Evolutionary conservation across 345 rosid genomes (phyloP), one percentile per base, ranked within the genome.

Genomic region (Sonneratia alba): DNA sequence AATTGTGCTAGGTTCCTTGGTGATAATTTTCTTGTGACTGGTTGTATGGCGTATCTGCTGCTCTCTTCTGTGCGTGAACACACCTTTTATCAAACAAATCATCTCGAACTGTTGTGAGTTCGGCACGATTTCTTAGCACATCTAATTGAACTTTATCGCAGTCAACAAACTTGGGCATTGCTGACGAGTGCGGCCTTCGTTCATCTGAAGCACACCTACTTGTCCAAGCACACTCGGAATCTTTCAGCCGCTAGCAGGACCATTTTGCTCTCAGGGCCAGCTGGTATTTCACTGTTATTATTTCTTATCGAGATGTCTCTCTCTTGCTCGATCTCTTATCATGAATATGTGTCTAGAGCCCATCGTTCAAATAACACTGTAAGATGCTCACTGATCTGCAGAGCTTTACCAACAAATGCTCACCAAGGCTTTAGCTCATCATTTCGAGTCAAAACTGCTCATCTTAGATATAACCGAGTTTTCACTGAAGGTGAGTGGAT

Each of bases 341-440:
- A 57, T n/a, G 13, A 19, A 45, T 62, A 37, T 36, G 36, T 24
- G 9, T 67, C 68, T 9, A 42, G 45, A 47, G 11, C 51, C 51
- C 51, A 4, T 47, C 9, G 8, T 48, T 9, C 21, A 67, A 49
- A 67, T 82, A 72, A 77, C 75, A 57, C 18, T 21, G 10, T 57
- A 74, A 36, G 47, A 15, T 14, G 75, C 65, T 81, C 45, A 42
- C 51, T 76, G 40, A 72, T 78, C 56, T 79, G 82, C 78, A 75
- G 99, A 95, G 43, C 87, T 87, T 66, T 95, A 92, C 81, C 94
- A 87, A 74, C 99, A 95, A 88, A 86, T 76, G 93, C 97, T 92
- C 67, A 96, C 97, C 75, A 92, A 88, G 83, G 98, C 98, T 73
- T 82, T 92, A 71, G 87, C 99, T 13, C 91, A 89, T 76, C 73